These are phyloP conservation scores for Salvia rosmarinus DNA, from an alignment of 257 asterid genomes.

Conservation along the genomic window DNA sequence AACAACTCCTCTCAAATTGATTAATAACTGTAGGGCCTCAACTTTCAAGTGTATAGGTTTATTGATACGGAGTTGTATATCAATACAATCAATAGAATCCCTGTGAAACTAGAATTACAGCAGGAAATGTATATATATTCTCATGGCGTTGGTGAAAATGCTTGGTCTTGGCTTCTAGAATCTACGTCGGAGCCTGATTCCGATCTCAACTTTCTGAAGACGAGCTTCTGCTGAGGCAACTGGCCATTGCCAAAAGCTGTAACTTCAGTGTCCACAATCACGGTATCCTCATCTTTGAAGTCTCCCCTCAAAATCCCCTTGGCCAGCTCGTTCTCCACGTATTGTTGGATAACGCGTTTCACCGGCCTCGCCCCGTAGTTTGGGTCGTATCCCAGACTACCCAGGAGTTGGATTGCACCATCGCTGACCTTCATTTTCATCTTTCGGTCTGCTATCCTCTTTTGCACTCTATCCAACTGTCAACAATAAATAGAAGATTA, in stretches of 20 bases:
- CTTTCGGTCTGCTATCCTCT: slow-evolving; percentile 79
- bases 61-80: background rate
- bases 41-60: background rate
- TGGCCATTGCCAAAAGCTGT: slow-evolving; percentile 78
- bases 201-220: slow-evolving; percentile 51
- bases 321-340: slow-evolving; percentile 87
- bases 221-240: slow-evolving; percentile 83
- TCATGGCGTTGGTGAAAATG: slow-evolving; percentile 48
- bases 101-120: background rate
- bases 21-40: background rate
- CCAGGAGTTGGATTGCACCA: slow-evolving; percentile 70
- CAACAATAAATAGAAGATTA: background rate
- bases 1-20: background rate
- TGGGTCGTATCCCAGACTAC: slow-evolving; percentile 85
- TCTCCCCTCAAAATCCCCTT: slow-evolving; percentile 92
- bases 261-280: slow-evolving; percentile 74
- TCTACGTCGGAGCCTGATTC: slow-evolving; percentile 43
- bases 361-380: slow-evolving; percentile 97
- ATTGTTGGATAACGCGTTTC: slow-evolving; percentile 85
- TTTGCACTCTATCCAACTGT: slow-evolving; percentile 86
- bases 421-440: slow-evolving; percentile 76
- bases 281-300: slow-evolving; percentile 70
- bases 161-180: slow-evolving; percentile 54
- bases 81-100: too few species aligned
- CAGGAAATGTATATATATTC: background rate